Base-by-base conservation (phyloP, 306 rosid species). In the Senna siamea region DNA sequence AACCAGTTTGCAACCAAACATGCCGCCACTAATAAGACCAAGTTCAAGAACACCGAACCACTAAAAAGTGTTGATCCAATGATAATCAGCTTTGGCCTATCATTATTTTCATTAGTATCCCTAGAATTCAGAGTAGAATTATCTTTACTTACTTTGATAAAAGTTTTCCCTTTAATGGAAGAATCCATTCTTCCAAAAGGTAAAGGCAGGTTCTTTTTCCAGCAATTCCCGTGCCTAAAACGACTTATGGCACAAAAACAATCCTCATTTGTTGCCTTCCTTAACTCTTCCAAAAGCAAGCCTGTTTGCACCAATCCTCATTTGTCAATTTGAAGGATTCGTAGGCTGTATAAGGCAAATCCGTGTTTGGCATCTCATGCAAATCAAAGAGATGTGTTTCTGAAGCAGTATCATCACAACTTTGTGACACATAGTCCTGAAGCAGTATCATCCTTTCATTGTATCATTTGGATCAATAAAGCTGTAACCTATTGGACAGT, bases 381-480 rank as follows among this genome's bases (percentile, higher is more conserved):
- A 78, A 55, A 5, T 75, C 37, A 26, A 83, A 83, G 9, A 7
- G 46, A 61, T 74, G 35, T 6, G 53, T 23, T 57, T 72, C 75
- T 18, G 30, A 22, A n/a, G 13, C 1, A n/a, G 55, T 35, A 40
- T 73, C 51, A 5, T 50, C 71, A 26, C 90, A 86, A 35, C 82
- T 73, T 58, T 79, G 86, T 11, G 83, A 14, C 40, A 34, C 20
- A 13, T 80, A 86, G 61, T 56, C 19, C 9, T 58, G 76, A n/a
- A n/a, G n/a, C n/a, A n/a, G 14, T 65, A 79, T 57, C 88, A 87
- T 14, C 88, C 88, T 73, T 51, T 66, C 51, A 41, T 52, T 22
- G 1, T 63, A 79, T 86, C 83, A 35, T 70, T 26, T 10, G 85
- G 79, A 73, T 87, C 85, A 26, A 87, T 5, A 2, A 55, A 34